These are phyloP conservation scores for Mortierella alpina DNA, from an alignment of 192 early-diverging fungal species.

Conservation along the genomic window DNA sequence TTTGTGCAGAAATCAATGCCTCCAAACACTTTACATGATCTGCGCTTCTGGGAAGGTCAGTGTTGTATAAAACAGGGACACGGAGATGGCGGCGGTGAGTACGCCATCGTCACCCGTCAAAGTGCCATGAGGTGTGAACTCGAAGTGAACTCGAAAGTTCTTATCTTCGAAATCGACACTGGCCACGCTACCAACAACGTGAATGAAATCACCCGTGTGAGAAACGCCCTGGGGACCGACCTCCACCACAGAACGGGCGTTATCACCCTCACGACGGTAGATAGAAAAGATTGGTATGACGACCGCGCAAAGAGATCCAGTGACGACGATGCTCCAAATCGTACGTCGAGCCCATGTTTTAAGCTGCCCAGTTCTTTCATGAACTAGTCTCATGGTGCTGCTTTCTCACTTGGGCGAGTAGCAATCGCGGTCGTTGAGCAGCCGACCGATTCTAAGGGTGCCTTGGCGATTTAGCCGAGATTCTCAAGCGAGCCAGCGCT, in stretches of 20 bases:
- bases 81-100: constrained; percentile 21
- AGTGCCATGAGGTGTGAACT: constrained; percentile 57
- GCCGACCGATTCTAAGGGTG: too few relatives aligned
- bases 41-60: constrained; percentile 41
- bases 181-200: constrained; percentile 50
- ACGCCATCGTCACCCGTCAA: constrained; percentile 53
- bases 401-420: too few relatives aligned
- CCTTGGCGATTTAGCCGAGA: too few relatives aligned
- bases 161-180: constrained; percentile 61
- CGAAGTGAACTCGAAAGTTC: constrained; percentile 57
- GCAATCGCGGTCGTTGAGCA: too few relatives aligned
- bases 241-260: constrained; percentile 32
- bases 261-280: constrained; percentile 38
- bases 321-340: constrained; percentile 32
- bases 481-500: too few relatives aligned
- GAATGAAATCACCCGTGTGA: constrained; percentile 48
- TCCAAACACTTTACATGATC: constrained; percentile 31
- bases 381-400: constrained; percentile 18
- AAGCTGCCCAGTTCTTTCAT: constrained; percentile 23
- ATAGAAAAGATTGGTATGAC: constrained; percentile 44
- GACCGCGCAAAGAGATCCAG: constrained; percentile 38
- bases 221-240: constrained; percentile 36
- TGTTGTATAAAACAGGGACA: constrained; percentile 45
- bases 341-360: constrained; percentile 31
- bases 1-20: not conserved